phyloP scores from a whole-genome alignment of 768 basidiomycete species.

The Pleurotus platypus region DNA sequence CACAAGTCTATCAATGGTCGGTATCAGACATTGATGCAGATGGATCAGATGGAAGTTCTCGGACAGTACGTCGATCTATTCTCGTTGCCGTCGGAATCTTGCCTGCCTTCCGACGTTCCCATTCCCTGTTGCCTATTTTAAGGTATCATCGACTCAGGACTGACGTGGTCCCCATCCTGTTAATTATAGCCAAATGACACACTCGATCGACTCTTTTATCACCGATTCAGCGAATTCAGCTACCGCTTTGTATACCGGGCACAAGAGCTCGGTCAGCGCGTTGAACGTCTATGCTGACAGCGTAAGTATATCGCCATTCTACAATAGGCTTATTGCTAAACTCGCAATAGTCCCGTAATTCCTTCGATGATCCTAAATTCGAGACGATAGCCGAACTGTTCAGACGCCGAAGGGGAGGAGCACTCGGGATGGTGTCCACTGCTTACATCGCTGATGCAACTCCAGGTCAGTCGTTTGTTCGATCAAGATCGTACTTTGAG shows the following conservation, averaged over 20 bases:
- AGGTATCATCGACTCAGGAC: too few species aligned
- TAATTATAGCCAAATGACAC: conserved; percentile 39
- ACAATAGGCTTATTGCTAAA: not conserved
- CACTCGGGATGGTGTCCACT: conserved; percentile 43
- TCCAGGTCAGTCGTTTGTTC: conserved; percentile 23
- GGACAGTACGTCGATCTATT: conserved; percentile 30
- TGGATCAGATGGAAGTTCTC: conserved; percentile 43
- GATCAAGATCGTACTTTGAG: not conserved
- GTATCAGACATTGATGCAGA: conserved; percentile 44
- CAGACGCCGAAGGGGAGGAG: conserved; percentile 34
- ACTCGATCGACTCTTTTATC: conserved; percentile 44
- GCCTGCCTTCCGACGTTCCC: not conserved
- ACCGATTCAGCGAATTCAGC: conserved; percentile 47
- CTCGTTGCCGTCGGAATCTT: not conserved
- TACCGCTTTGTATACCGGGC: conserved; percentile 41
- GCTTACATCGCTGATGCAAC: conserved; percentile 42
- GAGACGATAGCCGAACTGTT: conserved; percentile 43
- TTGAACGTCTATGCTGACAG: conserved; percentile 40
- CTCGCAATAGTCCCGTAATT: conserved; percentile 28
- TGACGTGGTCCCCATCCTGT: not conserved
- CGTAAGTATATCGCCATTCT: conserved; percentile 19
- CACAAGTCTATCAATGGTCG: conserved; percentile 45
- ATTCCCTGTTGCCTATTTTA: not conserved
- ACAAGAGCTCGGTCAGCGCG: conserved; percentile 39
- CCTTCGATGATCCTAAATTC: conserved; percentile 40